Evolutionary conservation across 768 basidiomycete genomes (phyloP).

Genomic region (Hygrophorus pudorinus): DNA sequence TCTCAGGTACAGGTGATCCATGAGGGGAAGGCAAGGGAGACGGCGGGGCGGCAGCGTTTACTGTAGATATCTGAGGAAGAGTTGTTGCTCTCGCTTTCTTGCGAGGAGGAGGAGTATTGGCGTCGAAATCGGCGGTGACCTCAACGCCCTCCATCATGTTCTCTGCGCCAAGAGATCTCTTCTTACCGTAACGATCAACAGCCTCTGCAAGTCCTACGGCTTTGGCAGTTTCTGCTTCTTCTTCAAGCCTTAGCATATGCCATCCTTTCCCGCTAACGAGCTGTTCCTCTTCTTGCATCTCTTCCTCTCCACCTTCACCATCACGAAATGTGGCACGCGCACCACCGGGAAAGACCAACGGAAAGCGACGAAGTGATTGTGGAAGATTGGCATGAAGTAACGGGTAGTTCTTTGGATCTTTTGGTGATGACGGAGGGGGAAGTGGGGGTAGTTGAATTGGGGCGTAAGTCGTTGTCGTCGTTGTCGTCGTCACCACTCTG

Average conservation of each 20-base stretch:
- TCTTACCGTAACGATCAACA: constrained; percentile 81
- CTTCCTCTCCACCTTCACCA: constrained; percentile 50
- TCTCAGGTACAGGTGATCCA: constrained; percentile 70
- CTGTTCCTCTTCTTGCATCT: constrained; percentile 66
- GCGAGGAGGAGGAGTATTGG: constrained; percentile 50
- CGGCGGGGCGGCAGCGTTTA: constrained; percentile 69
- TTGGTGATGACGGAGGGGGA: constrained; percentile 60
- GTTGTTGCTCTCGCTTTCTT: constrained; percentile 67
- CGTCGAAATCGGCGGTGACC: constrained; percentile 28
- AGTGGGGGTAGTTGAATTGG: constrained; percentile 76
- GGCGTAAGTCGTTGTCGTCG: constrained; percentile 82
- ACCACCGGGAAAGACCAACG: constrained; percentile 74
- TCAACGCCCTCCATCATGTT: constrained; percentile 44
- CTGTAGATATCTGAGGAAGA: constrained; percentile 49
- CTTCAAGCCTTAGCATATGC: constrained; percentile 65
- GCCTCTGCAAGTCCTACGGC: constrained; percentile 67
- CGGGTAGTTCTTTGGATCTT: constrained; percentile 74
- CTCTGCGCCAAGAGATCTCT: constrained; percentile 57
- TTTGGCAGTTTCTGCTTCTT: constrained; percentile 35
- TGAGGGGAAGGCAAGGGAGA: constrained; percentile 81
- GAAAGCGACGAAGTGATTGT: constrained; percentile 59
- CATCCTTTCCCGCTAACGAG: constrained; percentile 59
- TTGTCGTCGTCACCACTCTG: constrained; percentile 87
- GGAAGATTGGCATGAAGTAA: constrained; percentile 70
- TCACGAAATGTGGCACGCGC: constrained; percentile 72